A percentile compares a stretch with the other conserved stretches of the same genome.
Evolutionary conservation across 2,329 filamentous ascomycete species (phyloP).

Genomic region (Dothiorella sarmentorum): DNA sequence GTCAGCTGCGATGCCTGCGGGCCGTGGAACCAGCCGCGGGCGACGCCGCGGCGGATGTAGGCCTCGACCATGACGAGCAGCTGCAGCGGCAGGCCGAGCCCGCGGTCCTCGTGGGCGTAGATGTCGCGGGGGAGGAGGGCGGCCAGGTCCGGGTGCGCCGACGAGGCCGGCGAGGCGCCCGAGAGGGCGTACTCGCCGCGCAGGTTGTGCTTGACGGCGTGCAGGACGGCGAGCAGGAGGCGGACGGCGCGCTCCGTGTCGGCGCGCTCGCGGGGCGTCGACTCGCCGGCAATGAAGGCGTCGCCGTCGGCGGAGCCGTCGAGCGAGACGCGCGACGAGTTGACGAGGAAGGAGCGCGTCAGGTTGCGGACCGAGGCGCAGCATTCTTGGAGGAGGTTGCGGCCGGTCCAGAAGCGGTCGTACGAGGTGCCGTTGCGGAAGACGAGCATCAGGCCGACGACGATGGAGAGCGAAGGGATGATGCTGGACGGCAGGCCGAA

Average conservation of each 20-base stretch:
- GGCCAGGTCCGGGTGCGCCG: conserved; percentile 29
- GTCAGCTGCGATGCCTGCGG: conserved; percentile 58
- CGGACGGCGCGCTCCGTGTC: conserved; percentile 59
- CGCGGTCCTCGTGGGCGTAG: conserved; percentile 52
- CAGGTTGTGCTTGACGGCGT: conserved; percentile 62
- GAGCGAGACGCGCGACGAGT: conserved; percentile 33
- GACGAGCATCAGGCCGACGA: conserved; percentile 65
- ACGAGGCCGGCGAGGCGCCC: conserved; percentile 2
- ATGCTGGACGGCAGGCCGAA: conserved; percentile 58
- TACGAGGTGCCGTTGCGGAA: conserved; percentile 64
- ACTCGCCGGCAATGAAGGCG: conserved; percentile 21
- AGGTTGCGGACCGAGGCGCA: conserved; percentile 60
- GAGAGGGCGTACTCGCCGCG: conserved; percentile 55
- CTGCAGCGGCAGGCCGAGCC: conserved; percentile 58
- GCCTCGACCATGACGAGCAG: conserved; percentile 58
- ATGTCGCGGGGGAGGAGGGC: conserved; percentile 33
- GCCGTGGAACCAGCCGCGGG: conserved; percentile 58
- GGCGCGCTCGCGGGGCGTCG: conserved; percentile 42
- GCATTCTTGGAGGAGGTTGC: conserved; percentile 55
- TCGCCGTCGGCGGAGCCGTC: conserved; percentile 18
- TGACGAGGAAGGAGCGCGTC: conserved; percentile 54
- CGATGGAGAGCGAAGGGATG: conserved; percentile 61
- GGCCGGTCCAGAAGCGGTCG: conserved; percentile 62
- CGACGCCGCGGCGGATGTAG: conserved; percentile 56
- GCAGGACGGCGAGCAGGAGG: conserved; percentile 59